These are phyloP conservation scores for Amphicarpaea edgeworthii DNA, from an alignment of 306 rosid genomes.

Conservation along the genomic window DNA sequence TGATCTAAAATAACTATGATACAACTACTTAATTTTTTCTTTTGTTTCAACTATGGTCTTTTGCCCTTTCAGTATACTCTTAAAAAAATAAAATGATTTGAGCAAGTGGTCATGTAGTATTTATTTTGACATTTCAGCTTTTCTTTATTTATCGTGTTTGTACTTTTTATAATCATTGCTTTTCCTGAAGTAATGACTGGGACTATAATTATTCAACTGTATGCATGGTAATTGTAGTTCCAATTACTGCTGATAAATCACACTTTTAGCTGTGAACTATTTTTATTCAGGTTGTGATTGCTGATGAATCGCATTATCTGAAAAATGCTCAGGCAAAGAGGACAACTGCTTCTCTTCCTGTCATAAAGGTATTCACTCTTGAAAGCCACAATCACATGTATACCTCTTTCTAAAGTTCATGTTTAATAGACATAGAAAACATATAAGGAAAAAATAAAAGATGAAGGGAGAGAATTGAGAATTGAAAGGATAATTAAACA, in stretches of 20 bases:
- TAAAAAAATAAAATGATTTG: conserved; percentile 12
- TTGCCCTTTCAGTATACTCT: neutral
- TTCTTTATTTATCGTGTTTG: neutral
- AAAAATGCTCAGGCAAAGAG: conserved; percentile 99
- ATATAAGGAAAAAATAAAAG: neutral
- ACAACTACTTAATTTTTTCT: neutral
- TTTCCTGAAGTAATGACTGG: conserved; percentile 27
- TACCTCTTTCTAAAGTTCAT: conserved; percentile 19
- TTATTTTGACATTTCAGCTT: neutral
- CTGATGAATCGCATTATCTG: conserved; percentile 94
- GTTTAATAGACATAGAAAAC: conserved; percentile 17
- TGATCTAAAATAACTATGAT: conserved; percentile 3
- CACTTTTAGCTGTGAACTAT: conserved; percentile 47
- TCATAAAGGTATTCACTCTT: conserved; percentile 73
- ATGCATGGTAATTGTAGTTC: conserved; percentile 30
- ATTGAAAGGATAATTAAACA: conserved; percentile 28
- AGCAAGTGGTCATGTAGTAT: conserved; percentile 4
- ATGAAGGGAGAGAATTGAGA: conserved; percentile 1
- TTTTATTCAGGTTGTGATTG: conserved; percentile 89
- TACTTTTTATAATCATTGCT: conserved; percentile 10
- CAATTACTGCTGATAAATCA: conserved; percentile 26
- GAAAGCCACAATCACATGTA: conserved; percentile 37
- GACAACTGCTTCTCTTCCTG: conserved; percentile 84
- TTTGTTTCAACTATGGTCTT: conserved; percentile 2
- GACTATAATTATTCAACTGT: neutral